Evolutionary conservation across 2,329 filamentous ascomycete genomes (phyloP), one percentile per base, ranked within the genome.

Genomic region (Exophiala alcalophila): DNA sequence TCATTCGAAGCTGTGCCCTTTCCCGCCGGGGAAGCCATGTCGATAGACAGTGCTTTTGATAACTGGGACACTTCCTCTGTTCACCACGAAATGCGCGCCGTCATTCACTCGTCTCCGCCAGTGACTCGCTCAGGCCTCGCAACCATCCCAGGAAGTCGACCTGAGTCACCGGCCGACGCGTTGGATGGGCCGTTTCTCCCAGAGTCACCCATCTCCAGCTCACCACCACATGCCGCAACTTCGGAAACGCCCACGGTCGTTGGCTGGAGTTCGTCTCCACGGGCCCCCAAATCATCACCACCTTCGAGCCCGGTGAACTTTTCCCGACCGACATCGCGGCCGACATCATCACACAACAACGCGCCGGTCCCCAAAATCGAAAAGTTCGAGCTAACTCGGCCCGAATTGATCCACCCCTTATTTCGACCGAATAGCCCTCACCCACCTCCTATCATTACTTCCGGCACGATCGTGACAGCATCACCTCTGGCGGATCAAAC

Each of bases 351-450:
- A 24, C 26, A 49, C 5, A 23, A 39, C 12, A 38, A 44, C n/a
- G 36, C 43, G n/a, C 34, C 47, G 9, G 40, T 40, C 12, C 47
- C 47, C n/a, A 38, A 32, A 28, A 35, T 34, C 27, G 26, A 46
- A 25, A 20, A 25, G 38, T 43, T 42, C n/a, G 37, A 47, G 4
- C 25, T 35, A 18, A 31, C 49, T 10, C 73, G 78, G 54, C 66
- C 69, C 6, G 66, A 69, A 8, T 67, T 78, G 44, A 78, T 80
- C 37, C 77, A 80, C 53, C 77, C 77, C 9, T 64, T 80, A 3
- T 80, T 80, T 59, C 68, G 77, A 28, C 68, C 68, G 3, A 71
- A 71, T 49, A 76, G 70, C 47, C 73, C 74, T 7, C 66, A 65
- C 1, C 75, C 76, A 12, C 71, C 75, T 2, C 71, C 75, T 8